These are phyloP conservation scores for Pelargonium australe DNA, from an alignment of 441 rosid genomes.

Conservation along the genomic window DNA sequence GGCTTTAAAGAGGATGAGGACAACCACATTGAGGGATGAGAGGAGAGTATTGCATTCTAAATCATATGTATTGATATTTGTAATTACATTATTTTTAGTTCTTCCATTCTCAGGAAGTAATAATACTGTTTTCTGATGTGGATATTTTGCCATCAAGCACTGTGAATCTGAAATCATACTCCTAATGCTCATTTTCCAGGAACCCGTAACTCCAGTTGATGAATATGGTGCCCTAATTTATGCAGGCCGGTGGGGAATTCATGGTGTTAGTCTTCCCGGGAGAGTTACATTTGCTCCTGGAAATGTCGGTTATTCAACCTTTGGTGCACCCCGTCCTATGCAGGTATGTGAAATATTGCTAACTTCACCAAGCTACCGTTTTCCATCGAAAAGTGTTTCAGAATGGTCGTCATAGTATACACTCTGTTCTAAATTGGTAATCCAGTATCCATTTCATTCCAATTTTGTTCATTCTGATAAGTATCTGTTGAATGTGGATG, in stretches of 20 bases:
- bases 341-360: slow-evolving; percentile 39
- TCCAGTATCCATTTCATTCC: too few species aligned
- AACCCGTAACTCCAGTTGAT: slow-evolving; percentile 59
- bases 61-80: background rate
- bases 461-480: too few species aligned
- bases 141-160: slow-evolving; percentile 5
- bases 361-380: background rate
- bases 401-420: too few species aligned
- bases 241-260: slow-evolving; percentile 95
- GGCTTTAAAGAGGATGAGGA: background rate
- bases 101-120: too few species aligned
- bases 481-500: too few species aligned
- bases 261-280: slow-evolving; percentile 80
- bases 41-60: background rate
- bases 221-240: slow-evolving; percentile 84
- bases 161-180: slow-evolving; percentile 10
- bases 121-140: background rate
- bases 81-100: too few species aligned
- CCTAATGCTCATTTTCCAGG: slow-evolving; percentile 36
- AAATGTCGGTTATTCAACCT: slow-evolving; percentile 85
- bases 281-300: slow-evolving; percentile 96
- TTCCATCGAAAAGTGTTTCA: background rate
- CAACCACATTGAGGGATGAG: background rate
- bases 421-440: too few species aligned
- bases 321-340: slow-evolving; percentile 89